A percentile compares a stretch with the other conserved stretches of the same genome.
Evolutionary conservation across 208 protist species (phyloP).

Genomic region (Angomonas deanei): DNA sequence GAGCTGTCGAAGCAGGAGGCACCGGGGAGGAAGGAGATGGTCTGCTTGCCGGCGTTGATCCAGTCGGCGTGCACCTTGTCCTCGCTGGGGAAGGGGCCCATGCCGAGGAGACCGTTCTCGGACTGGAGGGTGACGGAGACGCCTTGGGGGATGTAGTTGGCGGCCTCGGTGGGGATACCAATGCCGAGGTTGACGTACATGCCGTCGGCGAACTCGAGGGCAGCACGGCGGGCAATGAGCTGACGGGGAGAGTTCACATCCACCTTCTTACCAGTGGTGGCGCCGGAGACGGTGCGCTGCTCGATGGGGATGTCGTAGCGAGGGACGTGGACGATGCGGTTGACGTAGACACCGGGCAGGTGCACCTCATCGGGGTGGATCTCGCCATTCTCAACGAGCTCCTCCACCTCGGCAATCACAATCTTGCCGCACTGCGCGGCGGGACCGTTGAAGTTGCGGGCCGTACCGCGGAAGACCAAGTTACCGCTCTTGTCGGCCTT

Average conservation of each 20-base stretch:
- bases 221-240: constrained; percentile 90
- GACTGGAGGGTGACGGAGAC: constrained; percentile 88
- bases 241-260: constrained; percentile 20
- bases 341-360: constrained; percentile 93
- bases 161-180: constrained; percentile 94
- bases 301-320: constrained; percentile 41
- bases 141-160: constrained; percentile 85
- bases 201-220: constrained; percentile 93
- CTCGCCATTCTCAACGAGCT: constrained; percentile 91
- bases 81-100: constrained; percentile 89
- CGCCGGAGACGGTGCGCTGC: constrained; percentile 37
- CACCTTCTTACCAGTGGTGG: constrained; percentile 28
- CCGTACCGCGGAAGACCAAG: constrained; percentile 85
- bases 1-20: constrained; percentile 89
- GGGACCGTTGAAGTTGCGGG: constrained; percentile 94
- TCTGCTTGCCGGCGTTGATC: constrained; percentile 97
- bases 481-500: constrained; percentile 91
- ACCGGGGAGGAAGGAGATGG: constrained; percentile 93
- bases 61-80: constrained; percentile 91
- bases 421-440: constrained; percentile 85
- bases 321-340: constrained; percentile 83
- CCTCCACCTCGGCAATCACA: constrained; percentile 94
- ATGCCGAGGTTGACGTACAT: constrained; percentile 97
- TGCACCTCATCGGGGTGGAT: constrained; percentile 94
- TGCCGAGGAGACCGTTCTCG: constrained; percentile 92